Conservation (phyloP, 495 filamentous ascomycete species). For the Xylaria telfairii region DNA sequence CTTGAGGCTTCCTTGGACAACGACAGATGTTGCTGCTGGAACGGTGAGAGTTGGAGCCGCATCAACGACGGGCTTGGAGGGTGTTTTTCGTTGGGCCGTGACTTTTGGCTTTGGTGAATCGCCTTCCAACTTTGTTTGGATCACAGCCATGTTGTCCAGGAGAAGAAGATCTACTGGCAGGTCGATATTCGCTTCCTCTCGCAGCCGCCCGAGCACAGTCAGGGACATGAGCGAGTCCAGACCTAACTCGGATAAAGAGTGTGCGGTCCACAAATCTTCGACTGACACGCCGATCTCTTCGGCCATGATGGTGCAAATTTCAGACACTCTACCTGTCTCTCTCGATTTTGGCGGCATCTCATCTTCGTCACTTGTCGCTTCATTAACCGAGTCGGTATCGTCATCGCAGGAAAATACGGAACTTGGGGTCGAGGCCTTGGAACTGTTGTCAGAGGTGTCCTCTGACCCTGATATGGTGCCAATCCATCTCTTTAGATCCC, state of each 20-base stretch:
- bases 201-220: conserved; percentile 39
- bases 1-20: conserved; percentile 62
- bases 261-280: conserved; percentile 49
- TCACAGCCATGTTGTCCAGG: conserved; percentile 54
- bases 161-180: conserved; percentile 60
- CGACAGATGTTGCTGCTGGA: conserved; percentile 56
- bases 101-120: conserved; percentile 30
- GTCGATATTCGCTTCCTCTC: conserved; percentile 45
- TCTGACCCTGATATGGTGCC: conserved; percentile 36
- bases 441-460: conserved; percentile 36
- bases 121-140: conserved; percentile 40
- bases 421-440: background rate
- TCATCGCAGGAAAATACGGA: background rate
- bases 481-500: conserved; percentile 39
- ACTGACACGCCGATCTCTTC: conserved; percentile 58
- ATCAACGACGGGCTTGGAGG: conserved; percentile 16
- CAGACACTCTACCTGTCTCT: background rate
- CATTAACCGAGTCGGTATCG: background rate
- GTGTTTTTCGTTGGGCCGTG: conserved; percentile 25
- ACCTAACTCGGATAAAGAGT: conserved; percentile 40
- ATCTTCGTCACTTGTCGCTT: background rate
- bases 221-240: conserved; percentile 49
- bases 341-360: background rate
- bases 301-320: conserved; percentile 43
- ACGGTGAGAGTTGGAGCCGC: conserved; percentile 53